Evolutionary conservation across 2,329 filamentous ascomycete genomes (phyloP), one percentile per base, ranked within the genome.

Genomic region (Parastagonospora nodorum): DNA sequence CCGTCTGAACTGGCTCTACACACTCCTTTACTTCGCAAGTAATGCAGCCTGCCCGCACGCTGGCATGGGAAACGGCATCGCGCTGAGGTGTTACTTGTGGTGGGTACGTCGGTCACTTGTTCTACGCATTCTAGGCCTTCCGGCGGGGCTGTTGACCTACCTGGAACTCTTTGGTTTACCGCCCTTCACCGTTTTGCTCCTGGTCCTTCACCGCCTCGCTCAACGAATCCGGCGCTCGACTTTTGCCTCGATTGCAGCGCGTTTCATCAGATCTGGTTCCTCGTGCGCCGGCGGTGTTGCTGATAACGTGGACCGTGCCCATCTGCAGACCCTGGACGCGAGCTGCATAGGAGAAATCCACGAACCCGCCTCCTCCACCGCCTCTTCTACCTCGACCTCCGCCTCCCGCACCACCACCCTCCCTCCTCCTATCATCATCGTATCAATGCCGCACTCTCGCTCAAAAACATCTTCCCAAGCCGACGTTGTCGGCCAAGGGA

Each of bases 401-500:
- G 50, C 50, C 48, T 39, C 45, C 53, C 41, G 47, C 51, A 47
- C 50, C 50, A 58, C 57, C 51, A 53, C 60, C 53, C 51, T 47
- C 51, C 63, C 61, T 48, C 58, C 53, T 32, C 54, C 57, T 29
- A 52, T 55, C 24, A 50, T 40, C 55, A 40, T 46, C 55, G 36
- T 51, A 41, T 35, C 54, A 37, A 64, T 67, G 55, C 53, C 60
- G 51, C 68, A 72, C 60, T 41, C 61, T 59, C 72, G 71, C 51
- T 70, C 71, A 42, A 64, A 61, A 53, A 66, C 67, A 27, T 62
- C 64, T 60, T 71, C 71, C 44, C 66, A 68, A 48, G 60, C 67
- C 50, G 71, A 74, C 61, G 53, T 69, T 36, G 57, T 68, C 48
- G 60, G 63, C 40, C 68, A 73, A 50, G 63, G 66, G 59, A 80